Base-by-base conservation (phyloP, 306 rosid genomes). In the Arachis stenosperma region DNA sequence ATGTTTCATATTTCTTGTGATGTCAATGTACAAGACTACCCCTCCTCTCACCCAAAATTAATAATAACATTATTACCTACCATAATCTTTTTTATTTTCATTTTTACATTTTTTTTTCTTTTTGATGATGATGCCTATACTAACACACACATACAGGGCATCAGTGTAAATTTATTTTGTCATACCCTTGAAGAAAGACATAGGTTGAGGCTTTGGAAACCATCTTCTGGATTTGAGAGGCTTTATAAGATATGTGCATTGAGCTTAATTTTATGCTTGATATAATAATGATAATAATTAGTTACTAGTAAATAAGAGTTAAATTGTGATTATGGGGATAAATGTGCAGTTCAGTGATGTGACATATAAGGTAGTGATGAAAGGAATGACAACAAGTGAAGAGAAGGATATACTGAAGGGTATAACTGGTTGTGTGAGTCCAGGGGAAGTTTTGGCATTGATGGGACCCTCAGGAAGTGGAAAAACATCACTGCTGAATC, bases 381-480 rank as follows among this genome's bases (percentile, higher is more conserved):
- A 86, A 72, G 93, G 98, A 84, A 61, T 92, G 63, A 86, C 88
- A 17, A 78, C 85, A 69, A 85, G 7, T 63, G 85, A 65, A 65
- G 90, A 92, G 84, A 95, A 90, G 82, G 86, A 90, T 61, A 90
- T 95, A 64, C 69, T 95, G 77, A 75, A 87, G 62, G 97, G 99
- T 53, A 91, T 95, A 48, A 85, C 88, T 3, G 99, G 99, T 61
- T 79, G 63, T 7, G 96, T 95, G 8, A 81, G 84, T 84, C 98
- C 99, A 2, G 97, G 99, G 2, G 99, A 95, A 72, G 98, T 95
- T 75, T 82, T 95, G 81, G 99, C 99, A 30, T 61, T 95, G 68
- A 95, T 95, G 99, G 99, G 99, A 7, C 99, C 99, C n/a, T 95
- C 98, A 8, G 98, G 99, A 70, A 90, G 99, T 79, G 99, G 99